Evolutionary conservation across 2,329 filamentous ascomycete genomes (phyloP).

Genomic region (Reticulascus tulasneorum): DNA sequence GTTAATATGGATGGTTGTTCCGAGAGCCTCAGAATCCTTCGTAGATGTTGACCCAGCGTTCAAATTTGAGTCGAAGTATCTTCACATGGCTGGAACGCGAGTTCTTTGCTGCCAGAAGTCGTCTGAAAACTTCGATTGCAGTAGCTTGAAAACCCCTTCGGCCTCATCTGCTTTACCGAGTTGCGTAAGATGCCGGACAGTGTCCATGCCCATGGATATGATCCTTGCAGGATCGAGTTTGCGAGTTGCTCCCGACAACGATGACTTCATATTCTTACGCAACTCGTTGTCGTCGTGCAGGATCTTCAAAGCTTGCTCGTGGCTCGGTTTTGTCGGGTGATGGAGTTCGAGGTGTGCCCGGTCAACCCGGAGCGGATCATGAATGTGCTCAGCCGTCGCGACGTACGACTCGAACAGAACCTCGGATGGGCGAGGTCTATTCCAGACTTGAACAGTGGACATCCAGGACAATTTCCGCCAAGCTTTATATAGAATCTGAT

Average conservation of each 20-base stretch:
- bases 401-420: slow-evolving; percentile 50
- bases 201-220: slow-evolving; percentile 27
- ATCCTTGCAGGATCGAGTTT: slow-evolving; percentile 4
- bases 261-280: too few species aligned
- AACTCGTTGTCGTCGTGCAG: slow-evolving; percentile 25
- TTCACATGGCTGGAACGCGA: not conserved
- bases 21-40: too few species aligned
- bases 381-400: slow-evolving; percentile 37
- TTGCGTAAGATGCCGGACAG: slow-evolving; percentile 39
- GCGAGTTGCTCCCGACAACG: slow-evolving; percentile 7
- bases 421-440: slow-evolving; percentile 40
- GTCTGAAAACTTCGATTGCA: slow-evolving; percentile 31
- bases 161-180: slow-evolving; percentile 38
- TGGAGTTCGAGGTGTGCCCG: slow-evolving; percentile 51
- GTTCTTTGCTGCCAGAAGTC: slow-evolving; percentile 4
- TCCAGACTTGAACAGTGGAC: slow-evolving; percentile 47
- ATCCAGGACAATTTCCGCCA: slow-evolving; percentile 49
- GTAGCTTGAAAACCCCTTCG: slow-evolving; percentile 30
- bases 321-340: slow-evolving; percentile 48
- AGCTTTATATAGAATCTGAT: slow-evolving; percentile 31
- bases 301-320: slow-evolving; percentile 42
- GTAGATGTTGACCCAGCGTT: too few species aligned
- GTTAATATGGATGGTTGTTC: too few species aligned
- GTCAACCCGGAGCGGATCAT: slow-evolving; percentile 35
- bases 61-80: too few species aligned